Evolutionary conservation across 1,284 basidiomycete species (phyloP), one percentile per base, ranked within the genome.

Genomic region (Sporisorium exsertum): DNA sequence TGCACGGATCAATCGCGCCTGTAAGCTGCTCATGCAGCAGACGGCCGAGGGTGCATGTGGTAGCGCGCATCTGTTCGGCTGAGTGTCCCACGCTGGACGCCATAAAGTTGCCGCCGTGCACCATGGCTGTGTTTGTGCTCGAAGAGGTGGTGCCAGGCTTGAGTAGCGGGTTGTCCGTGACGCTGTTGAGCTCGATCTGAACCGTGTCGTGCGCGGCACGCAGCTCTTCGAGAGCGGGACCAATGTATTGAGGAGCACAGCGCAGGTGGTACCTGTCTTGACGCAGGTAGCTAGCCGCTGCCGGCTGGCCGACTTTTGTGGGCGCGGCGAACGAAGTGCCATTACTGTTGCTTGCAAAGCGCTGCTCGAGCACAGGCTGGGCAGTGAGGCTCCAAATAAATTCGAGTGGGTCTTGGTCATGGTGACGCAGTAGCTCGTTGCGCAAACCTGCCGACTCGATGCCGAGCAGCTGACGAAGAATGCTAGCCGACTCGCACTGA

Each of bases 41-140:
- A 85, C 93, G 92, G 64, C 93, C 93, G 55, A 94, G 89, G 80
- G 93, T 92, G 72, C 92, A 89, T 29, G 94, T 87, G 5, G 91
- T 88, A 49, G 94, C 89, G 26, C 93, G 91, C 6, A 92, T 92
- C 84, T 93, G 92, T 86, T 94, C 93, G 92, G 94, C 93, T 10
- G 91, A 91, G 64, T 92, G 93, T 8, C 92, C 92, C 49, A 94
- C 89, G 2, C 92, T 88, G 90, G 93, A 92, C 1, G 54, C 60
- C 53, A 42, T 32, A 40, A 60, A 60, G 37, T 60, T 60, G 49
- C 58, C 58, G 6, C 49, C 58, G 47, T 60, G 47, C 24, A 33
- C 50, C 50, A 27, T 32, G 7, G n/a, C 45, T 15, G 35, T 37
- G n/a, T n/a, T n/a, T n/a, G n/a, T n/a, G n/a, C n/a, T n/a, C n/a